Evolutionary conservation across 805 yeast species (phyloP), one percentile per base, ranked within the genome.

Genomic region (Naumovozyma castellii): DNA sequence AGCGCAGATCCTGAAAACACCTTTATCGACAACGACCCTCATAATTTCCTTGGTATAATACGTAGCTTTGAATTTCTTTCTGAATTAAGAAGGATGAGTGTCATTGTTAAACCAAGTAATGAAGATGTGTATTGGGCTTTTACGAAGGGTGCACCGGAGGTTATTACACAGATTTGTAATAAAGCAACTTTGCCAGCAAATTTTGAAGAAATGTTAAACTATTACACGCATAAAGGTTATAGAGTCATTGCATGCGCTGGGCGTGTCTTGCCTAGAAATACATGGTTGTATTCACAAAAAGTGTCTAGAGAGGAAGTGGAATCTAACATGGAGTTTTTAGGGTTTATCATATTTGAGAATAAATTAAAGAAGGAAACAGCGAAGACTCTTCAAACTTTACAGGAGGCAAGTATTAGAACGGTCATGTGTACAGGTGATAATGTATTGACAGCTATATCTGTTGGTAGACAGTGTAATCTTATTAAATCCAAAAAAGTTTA

Each of bases 351-450:
- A 3, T 92, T 92, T 65, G 97, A 92, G 57, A 92, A 92, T 61
- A 84, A 86, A 59, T 67, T 92, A 53, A 92, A 92, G 56, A 64
- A 71, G 1, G 67, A 81, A 1, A 82, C 96, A 0, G 68, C 67
- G 6, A 61, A 65, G 0, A 84, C 88, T 0, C 68, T 92, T 37
- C 47, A 60, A 10, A 70, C 75, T 43, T 67, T 92, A 37, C 65
- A 66, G 17, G 68, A 67, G 4, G 97, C 98, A 0, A 69, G 75
- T 17, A 71, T 92, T 37, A 69, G 97, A 49, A 84, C 92, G 0
- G 66, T 87, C 20, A 92, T 92, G 98, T 92, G 98, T 61, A 92
- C 98, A 0, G 99, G 99, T 39, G 99, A 92, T 60, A 92, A 92
- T 56, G 76, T 92, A 15, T 66, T 92, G 41, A 92, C 99, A 0